Evolutionary conservation across 1,284 basidiomycete species (phyloP), one percentile per base, ranked within the genome.

Genomic region (Cystobasidium pallidum): DNA sequence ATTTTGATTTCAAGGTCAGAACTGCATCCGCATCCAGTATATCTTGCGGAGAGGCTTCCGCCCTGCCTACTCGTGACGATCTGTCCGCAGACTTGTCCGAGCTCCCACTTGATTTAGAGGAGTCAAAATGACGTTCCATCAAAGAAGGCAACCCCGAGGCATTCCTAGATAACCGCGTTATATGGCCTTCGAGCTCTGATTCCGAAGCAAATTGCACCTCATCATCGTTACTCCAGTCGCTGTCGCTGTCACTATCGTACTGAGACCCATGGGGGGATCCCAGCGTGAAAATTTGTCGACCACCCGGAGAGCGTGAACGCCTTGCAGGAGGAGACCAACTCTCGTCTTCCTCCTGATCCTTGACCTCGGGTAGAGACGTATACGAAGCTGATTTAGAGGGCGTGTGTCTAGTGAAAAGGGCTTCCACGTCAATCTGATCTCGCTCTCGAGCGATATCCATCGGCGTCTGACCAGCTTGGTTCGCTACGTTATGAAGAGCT

Each of bases 391-490:
- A 61, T 15, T 47, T 39, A 4, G 67, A 70, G 3, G 36, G 67
- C 11, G 55, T 51, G 26, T 62, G 41, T 51, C 67, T 41, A 7
- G 68, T 49, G 24, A 84, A 78, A 15, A 84, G 73, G 17, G 76
- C 75, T 75, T 83, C 80, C 39, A 86, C 81, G 49, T 83, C 82
- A 75, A 78, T 79, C 76, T 82, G 83, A 74, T 83, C 88, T 49
- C 84, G 85, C n/a, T 84, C 82, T 10, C 84, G 85, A 0, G 88
- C 87, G 39, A 94, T 83, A 78, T 97, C 92, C 41, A 88, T 83
- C 0, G 95, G 86, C 21, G 89, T 91, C 81, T 89, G 88, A 13
- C 94, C 94, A 32, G 87, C 84, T 0, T 85, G 85, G 71, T 92
- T 88, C 32, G 90, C 88, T 58, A 92, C 85, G 77, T 90, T 88